Evolutionary conservation across 352 stramenopile species (phyloP).

Genomic region (Phytophthora vignae): DNA sequence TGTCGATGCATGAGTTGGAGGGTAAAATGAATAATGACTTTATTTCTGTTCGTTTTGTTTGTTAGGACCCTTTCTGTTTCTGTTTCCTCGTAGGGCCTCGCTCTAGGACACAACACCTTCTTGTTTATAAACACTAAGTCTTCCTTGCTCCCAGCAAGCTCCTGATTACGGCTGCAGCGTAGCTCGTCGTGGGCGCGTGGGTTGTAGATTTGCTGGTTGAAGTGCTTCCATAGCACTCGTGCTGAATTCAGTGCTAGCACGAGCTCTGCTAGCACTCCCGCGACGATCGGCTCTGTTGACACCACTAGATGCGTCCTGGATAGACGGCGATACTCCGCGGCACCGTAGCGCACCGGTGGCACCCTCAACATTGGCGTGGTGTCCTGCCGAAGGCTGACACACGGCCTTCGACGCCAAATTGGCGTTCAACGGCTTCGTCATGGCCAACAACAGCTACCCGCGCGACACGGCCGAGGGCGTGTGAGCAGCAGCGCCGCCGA

Average conservation of each 20-base stretch:
- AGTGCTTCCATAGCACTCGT: not conserved
- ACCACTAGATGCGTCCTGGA: not conserved
- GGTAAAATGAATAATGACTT: not conserved
- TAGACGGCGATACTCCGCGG: not conserved
- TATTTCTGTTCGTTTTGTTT: not conserved
- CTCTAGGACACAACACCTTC: not conserved
- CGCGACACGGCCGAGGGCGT: conserved; percentile 20
- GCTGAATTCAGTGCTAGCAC: not conserved
- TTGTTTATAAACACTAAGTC: not conserved
- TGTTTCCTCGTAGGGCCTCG: not conserved
- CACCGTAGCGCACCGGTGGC: not conserved
- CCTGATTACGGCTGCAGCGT: not conserved
- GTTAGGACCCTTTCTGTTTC: not conserved
- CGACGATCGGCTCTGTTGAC: not conserved
- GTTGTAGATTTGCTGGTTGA: not conserved
- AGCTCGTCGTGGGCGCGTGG: not conserved
- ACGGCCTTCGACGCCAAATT: conserved; percentile 46
- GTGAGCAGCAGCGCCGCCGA: conserved; percentile 20
- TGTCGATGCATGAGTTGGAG: not conserved
- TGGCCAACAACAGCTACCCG: conserved; percentile 45
- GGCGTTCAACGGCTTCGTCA: conserved; percentile 37
- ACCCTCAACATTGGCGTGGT: not conserved
- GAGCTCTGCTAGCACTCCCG: not conserved
- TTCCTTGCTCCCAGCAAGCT: not conserved
- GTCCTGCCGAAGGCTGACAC: too few relatives aligned